Conservation (phyloP, 306 rosid genomes). For the Leucaena leucocephala region DNA sequence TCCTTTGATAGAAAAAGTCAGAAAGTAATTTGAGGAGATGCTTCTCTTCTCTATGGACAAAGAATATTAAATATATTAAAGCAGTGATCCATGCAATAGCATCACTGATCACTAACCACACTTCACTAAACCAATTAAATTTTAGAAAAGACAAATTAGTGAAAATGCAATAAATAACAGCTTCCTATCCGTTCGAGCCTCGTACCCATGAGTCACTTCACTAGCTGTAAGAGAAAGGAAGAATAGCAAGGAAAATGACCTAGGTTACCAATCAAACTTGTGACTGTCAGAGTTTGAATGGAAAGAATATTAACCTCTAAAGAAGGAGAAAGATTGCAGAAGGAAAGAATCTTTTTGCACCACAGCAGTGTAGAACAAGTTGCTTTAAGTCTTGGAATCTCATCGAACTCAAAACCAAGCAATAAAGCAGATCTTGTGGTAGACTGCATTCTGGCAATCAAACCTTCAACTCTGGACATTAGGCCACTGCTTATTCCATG, state of each 20-base stretch:
- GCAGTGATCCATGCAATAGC: constrained; percentile 19
- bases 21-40: background rate
- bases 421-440: constrained; percentile 52
- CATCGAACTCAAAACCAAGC: constrained; percentile 69
- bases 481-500: constrained; percentile 51
- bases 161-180: constrained; percentile 29
- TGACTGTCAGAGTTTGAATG: background rate
- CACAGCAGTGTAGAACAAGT: constrained; percentile 71
- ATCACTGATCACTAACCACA: constrained; percentile 4
- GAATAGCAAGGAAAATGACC: too few species aligned
- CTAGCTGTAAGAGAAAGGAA: too few species aligned
- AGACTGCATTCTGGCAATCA: constrained; percentile 57
- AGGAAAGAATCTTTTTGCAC: constrained; percentile 79
- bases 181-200: background rate
- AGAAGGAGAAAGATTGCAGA: constrained; percentile 63
- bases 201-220: too few species aligned
- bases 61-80: constrained; percentile 11
- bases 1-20: too few species aligned
- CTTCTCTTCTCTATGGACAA: constrained; percentile 10
- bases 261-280: too few species aligned
- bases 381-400: constrained; percentile 66
- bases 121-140: background rate
- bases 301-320: constrained; percentile 62
- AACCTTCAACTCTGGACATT: constrained; percentile 54
- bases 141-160: constrained; percentile 14